phyloP scores from a whole-genome alignment of 1,284 basidiomycete genomes.

The Microbotryum violaceum region DNA sequence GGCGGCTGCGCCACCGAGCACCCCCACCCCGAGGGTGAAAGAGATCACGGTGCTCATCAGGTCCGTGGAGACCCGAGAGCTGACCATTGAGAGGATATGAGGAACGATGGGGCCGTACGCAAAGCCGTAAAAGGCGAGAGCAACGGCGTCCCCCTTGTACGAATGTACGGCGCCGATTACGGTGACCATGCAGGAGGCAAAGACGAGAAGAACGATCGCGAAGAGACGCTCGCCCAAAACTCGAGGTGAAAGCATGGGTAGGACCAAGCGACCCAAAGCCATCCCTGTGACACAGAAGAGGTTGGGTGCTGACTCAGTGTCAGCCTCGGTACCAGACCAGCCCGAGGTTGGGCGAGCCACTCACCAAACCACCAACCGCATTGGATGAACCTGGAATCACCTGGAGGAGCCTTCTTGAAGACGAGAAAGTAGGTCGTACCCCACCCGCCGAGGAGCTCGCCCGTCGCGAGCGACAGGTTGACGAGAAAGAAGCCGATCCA shows the following conservation, averaged over 20 bases:
- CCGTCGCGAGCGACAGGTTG: slow-evolving; percentile 1
- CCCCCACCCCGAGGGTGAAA: slow-evolving; percentile 22
- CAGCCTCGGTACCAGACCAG: no score
- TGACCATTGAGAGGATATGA: slow-evolving; percentile 14
- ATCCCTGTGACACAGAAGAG: slow-evolving; percentile 12
- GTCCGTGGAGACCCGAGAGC: slow-evolving; percentile 15
- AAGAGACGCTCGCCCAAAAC: slow-evolving; percentile 22
- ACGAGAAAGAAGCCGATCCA: slow-evolving; percentile 27
- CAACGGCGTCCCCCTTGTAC: slow-evolving; percentile 20
- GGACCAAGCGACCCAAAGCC: slow-evolving; percentile 17
- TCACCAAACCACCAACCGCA: no score
- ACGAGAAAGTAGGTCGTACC: no score
- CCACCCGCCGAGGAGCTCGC: no score
- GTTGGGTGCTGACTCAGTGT: no score
- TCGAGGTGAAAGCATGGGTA: slow-evolving; percentile 6
- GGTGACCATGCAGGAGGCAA: slow-evolving; percentile 8
- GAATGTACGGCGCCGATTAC: slow-evolving; percentile 19
- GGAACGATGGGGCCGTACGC: no score
- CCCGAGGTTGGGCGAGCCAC: no score
- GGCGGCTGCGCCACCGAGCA: no score
- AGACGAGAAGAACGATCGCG: slow-evolving; percentile 12
- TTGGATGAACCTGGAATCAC: no score
- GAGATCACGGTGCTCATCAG: slow-evolving; percentile 20
- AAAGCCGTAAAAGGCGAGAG: slow-evolving; percentile 17
- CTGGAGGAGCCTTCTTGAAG: no score